Percentiles rank a stretch among this genome's conserved stretches.
These are phyloP conservation scores for Carnegiea gigantea DNA, from an alignment of 179 eudicot genomes.

Conservation along the genomic window DNA sequence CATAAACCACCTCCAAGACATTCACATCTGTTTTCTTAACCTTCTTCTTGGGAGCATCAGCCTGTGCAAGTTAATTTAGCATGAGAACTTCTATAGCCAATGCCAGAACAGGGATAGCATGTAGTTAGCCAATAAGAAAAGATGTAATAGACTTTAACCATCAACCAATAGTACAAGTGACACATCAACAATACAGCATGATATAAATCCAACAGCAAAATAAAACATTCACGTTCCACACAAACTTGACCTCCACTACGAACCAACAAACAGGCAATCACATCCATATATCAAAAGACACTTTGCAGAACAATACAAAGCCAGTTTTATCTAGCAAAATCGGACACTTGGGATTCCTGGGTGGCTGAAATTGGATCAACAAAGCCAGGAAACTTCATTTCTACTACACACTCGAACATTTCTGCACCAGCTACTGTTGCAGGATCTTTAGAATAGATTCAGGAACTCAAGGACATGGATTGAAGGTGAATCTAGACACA, in stretches of 20 bases:
- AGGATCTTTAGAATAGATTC: neutral
- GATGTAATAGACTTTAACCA: too few relatives aligned
- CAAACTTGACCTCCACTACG: neutral
- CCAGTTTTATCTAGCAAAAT: neutral
- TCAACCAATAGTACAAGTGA: neutral
- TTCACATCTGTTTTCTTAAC: conserved; percentile 70
- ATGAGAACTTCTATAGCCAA: neutral
- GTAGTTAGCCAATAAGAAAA: too few relatives aligned
- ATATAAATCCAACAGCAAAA: neutral
- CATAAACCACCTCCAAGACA: conserved; percentile 63
- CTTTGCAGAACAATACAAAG: too few relatives aligned
- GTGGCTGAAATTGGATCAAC: neutral
- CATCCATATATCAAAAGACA: too few relatives aligned
- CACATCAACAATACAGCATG: neutral
- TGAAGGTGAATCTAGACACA: neutral
- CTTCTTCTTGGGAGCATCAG: conserved; percentile 80
- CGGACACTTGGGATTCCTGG: neutral
- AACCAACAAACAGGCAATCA: neutral
- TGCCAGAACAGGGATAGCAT: neutral
- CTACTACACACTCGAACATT: neutral
- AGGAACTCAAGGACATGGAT: neutral
- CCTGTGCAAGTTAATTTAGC: conserved; percentile 33
- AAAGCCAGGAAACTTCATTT: neutral
- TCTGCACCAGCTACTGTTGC: neutral
- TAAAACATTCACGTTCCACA: neutral